Conservation (phyloP, 441 rosid genomes). For the Melastoma candidum region DNA sequence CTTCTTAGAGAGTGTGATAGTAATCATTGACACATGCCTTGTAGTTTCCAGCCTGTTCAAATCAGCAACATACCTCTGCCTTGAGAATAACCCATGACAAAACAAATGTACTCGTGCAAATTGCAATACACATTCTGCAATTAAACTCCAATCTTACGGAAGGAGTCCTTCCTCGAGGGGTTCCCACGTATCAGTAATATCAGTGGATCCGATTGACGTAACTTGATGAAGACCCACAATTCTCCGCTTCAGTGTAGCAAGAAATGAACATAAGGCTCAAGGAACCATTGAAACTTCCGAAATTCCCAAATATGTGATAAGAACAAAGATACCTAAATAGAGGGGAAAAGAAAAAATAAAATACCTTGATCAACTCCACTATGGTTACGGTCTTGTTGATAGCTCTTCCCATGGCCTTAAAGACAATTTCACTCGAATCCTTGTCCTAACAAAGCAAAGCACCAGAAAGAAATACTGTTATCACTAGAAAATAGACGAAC, state of each 20-base stretch:
- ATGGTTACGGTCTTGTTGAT: constrained; percentile 86
- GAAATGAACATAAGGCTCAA: background rate
- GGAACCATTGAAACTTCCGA: background rate
- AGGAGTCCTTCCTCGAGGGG: constrained; percentile 97
- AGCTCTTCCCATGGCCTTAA: constrained; percentile 99
- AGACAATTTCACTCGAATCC: constrained; percentile 58
- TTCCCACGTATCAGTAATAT: constrained; percentile 93
- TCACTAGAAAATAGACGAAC: background rate
- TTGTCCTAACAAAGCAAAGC: constrained; percentile 41
- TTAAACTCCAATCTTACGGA: constrained; percentile 39
- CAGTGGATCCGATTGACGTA: constrained; percentile 73
- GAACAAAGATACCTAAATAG: background rate
- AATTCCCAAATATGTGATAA: background rate
- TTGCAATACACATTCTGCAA: background rate
- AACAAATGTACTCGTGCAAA: background rate
- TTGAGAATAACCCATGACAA: background rate
- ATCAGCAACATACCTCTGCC: background rate
- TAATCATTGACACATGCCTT: constrained; percentile 89
- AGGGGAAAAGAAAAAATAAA: background rate
- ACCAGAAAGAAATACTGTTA: background rate
- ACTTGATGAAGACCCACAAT: constrained; percentile 82
- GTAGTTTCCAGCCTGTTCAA: constrained; percentile 67
- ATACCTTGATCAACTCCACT: constrained; percentile 83
- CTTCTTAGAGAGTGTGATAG: constrained; percentile 64
- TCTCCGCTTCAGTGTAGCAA: constrained; percentile 43